These are phyloP conservation scores for Lactifluus subvellereus DNA, from an alignment of 768 basidiomycete genomes.

Conservation along the genomic window DNA sequence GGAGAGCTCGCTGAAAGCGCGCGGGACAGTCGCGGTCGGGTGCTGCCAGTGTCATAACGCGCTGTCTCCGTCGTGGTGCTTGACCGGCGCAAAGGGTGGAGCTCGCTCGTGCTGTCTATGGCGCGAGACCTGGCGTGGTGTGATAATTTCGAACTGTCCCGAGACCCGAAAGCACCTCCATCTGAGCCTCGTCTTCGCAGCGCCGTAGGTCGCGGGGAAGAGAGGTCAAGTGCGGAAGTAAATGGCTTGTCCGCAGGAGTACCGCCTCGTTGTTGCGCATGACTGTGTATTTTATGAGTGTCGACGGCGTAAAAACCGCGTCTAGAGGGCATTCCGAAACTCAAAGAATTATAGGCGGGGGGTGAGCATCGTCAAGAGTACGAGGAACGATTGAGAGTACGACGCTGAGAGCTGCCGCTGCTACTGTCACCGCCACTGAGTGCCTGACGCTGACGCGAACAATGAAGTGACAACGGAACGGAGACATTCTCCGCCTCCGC, in stretches of 20 bases:
- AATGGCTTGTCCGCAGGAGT: conserved; percentile 11
- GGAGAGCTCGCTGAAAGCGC: conserved; percentile 12
- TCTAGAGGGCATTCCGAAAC: conserved; percentile 20
- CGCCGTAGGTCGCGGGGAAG: conserved; percentile 2
- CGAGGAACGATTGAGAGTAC: not conserved
- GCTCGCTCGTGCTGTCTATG: conserved; percentile 23
- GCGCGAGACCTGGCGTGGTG: conserved; percentile 27
- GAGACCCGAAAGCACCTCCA: conserved; percentile 21
- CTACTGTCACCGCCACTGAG: not conserved
- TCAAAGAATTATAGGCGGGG: not conserved
- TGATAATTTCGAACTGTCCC: not conserved
- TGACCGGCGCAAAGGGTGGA: conserved; percentile 19
- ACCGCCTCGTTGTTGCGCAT: not conserved
- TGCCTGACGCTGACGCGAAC: not conserved
- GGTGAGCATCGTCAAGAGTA: conserved; percentile 10
- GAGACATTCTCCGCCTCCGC: no score
- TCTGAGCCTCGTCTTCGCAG: conserved; percentile 31
- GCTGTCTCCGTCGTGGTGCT: conserved; percentile 16
- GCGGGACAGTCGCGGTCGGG: conserved; percentile 20
- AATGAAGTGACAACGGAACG: not conserved
- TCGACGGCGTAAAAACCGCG: conserved; percentile 1
- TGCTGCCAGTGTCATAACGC: conserved; percentile 14
- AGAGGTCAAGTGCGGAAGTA: conserved; percentile 21
- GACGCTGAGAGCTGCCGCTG: not conserved
- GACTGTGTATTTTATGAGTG: not conserved